Conservation (phyloP, 1,139 yeast species). For the Saccharomyces hybrid region DNA sequence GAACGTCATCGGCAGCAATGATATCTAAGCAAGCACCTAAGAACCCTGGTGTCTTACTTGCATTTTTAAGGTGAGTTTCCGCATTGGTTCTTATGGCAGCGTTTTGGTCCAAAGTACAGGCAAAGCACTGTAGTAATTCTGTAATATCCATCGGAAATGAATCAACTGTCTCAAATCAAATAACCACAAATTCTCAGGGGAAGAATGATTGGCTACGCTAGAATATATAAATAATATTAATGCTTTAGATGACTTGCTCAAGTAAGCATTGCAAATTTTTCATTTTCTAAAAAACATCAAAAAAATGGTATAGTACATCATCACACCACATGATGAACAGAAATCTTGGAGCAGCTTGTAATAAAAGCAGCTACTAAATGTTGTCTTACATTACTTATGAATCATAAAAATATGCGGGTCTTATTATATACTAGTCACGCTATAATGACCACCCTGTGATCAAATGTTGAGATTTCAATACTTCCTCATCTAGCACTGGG, state of each 20-base stretch:
- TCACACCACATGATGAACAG: background rate
- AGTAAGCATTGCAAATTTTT: background rate
- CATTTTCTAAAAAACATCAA: background rate
- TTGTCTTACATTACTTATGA: background rate
- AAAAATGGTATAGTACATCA: background rate
- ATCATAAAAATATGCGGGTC: background rate
- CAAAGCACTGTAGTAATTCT: conserved; percentile 65
- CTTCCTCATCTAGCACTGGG: conserved; percentile 39
- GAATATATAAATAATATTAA: background rate
- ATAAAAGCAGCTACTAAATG: background rate
- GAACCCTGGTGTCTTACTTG: conserved; percentile 59
- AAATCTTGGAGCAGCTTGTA: background rate
- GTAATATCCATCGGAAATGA: conserved; percentile 51
- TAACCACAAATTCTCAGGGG: background rate
- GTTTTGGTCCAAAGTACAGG: conserved; percentile 71
- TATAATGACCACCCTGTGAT: conserved; percentile 24
- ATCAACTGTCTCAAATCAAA: background rate
- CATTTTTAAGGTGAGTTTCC: conserved; percentile 54
- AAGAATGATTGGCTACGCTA: background rate
- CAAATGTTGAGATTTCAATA: conserved; percentile 8
- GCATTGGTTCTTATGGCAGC: conserved; percentile 58
- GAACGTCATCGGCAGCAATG: conserved; percentile 46
- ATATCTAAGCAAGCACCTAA: conserved; percentile 78
- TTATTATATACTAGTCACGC: background rate
- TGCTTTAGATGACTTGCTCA: conserved; percentile 1